phyloP scores from a whole-genome alignment of 192 early-diverging fungal genomes.

The Phlyctochytrium planicorne region DNA sequence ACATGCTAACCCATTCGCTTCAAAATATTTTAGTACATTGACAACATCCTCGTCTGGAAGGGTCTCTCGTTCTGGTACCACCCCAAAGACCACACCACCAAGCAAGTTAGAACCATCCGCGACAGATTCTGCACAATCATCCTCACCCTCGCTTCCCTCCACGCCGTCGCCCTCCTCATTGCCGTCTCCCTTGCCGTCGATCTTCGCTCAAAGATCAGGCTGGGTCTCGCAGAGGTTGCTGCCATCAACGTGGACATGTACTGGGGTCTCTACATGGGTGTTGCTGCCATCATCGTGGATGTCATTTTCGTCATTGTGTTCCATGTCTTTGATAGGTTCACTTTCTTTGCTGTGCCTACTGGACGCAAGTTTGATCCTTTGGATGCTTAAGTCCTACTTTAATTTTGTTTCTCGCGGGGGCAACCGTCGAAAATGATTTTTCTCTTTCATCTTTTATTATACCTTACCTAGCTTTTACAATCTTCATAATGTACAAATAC shows the following conservation, averaged over 20 bases:
- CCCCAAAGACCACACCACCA: not conserved
- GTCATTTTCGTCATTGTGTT: not conserved
- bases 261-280: not conserved
- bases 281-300: not conserved
- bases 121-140: not conserved
- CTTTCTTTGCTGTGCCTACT: not conserved
- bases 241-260: not conserved
- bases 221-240: too few relatives aligned
- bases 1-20: not conserved
- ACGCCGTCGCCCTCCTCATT: not conserved
- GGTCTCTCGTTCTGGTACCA: not conserved
- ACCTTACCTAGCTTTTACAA: too few relatives aligned
- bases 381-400: not conserved
- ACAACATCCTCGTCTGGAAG: not conserved
- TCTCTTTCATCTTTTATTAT: too few relatives aligned
- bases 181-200: not conserved
- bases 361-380: not conserved
- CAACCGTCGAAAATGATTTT: too few relatives aligned
- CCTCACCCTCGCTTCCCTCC: not conserved
- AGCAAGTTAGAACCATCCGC: not conserved
- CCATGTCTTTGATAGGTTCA: not conserved
- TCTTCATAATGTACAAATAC: too few relatives aligned
- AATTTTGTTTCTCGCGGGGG: too few relatives aligned
- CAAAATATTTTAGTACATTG: conserved; percentile 3
- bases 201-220: not conserved